Conservation (phyloP, 768 basidiomycete genomes). For the Neoboletus magnificus region DNA sequence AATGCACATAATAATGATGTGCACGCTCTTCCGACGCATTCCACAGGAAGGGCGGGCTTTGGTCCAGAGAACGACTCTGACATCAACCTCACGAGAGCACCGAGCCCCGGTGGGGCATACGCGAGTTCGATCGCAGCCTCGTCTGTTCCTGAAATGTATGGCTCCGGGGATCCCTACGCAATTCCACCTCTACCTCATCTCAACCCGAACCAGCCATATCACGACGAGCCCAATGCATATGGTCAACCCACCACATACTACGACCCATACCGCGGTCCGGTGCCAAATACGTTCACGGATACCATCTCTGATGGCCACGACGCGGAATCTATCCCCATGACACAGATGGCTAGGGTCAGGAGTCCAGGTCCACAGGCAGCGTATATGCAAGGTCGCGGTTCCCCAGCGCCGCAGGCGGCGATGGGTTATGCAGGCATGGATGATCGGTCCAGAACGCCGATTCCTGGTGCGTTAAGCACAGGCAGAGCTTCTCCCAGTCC, state of each 20-base stretch:
- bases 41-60: slow-evolving; percentile 71
- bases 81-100: slow-evolving; percentile 50
- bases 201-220: slow-evolving; percentile 75
- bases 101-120: slow-evolving; percentile 45
- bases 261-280: slow-evolving; percentile 80
- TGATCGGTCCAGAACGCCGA: slow-evolving; percentile 29
- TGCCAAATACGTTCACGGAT: slow-evolving; percentile 61
- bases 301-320: slow-evolving; percentile 27
- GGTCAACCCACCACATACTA: slow-evolving; percentile 50
- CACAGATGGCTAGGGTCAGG: slow-evolving; percentile 46
- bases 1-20: slow-evolving; percentile 59
- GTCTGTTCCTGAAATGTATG: slow-evolving; percentile 43
- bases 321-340: slow-evolving; percentile 73
- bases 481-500: slow-evolving; percentile 47
- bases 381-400: slow-evolving; percentile 35
- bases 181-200: slow-evolving; percentile 79
- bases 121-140: slow-evolving; percentile 42
- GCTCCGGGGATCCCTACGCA: slow-evolving; percentile 65
- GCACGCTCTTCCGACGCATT: slow-evolving; percentile 64
- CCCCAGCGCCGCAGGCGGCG: slow-evolving; percentile 44
- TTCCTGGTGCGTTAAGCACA: slow-evolving; percentile 22
- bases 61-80: slow-evolving; percentile 58
- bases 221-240: slow-evolving; percentile 57
- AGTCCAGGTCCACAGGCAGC: slow-evolving; percentile 42
- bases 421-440: slow-evolving; percentile 33